Conservation (phyloP, 2,329 filamentous ascomycete species). For the Pseudonectria foliicola region DNA sequence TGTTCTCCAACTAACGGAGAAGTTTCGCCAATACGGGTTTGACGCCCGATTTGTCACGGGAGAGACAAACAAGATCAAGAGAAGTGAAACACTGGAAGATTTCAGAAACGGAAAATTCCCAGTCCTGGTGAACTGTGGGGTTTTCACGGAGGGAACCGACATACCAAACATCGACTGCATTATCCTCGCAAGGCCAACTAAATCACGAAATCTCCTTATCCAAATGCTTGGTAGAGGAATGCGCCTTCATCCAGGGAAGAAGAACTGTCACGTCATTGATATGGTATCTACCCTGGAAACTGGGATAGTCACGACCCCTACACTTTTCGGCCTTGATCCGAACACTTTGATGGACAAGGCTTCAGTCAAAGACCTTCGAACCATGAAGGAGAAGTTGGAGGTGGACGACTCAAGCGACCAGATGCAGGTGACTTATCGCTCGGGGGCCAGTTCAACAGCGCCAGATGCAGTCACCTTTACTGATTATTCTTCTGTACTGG, state of each 20-base stretch:
- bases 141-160: constrained; percentile 96
- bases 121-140: constrained; percentile 87
- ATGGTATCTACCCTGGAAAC: constrained; percentile 82
- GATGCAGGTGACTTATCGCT: constrained; percentile 7
- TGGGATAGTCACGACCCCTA: constrained; percentile 85
- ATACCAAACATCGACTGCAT: constrained; percentile 97
- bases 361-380: constrained; percentile 53
- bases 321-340: constrained; percentile 87
- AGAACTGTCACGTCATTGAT: constrained; percentile 90
- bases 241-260: constrained; percentile 71
- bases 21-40: constrained; percentile 69
- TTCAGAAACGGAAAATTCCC: constrained; percentile 75
- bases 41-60: constrained; percentile 86
- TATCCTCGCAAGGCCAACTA: constrained; percentile 77
- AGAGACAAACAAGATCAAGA: constrained; percentile 62
- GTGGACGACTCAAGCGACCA: constrained; percentile 27
- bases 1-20: constrained; percentile 64
- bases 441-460: constrained; percentile 8
- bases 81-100: constrained; percentile 62
- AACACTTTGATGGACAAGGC: constrained; percentile 65
- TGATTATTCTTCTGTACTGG: constrained; percentile 87
- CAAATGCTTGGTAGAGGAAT: constrained; percentile 98
- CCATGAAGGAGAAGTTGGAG: constrained; percentile 43
- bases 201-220: constrained; percentile 84
- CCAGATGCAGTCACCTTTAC: constrained; percentile 63